These are phyloP conservation scores for Daldinia concentrica DNA, from an alignment of 495 filamentous ascomycete genomes.

Conservation along the genomic window DNA sequence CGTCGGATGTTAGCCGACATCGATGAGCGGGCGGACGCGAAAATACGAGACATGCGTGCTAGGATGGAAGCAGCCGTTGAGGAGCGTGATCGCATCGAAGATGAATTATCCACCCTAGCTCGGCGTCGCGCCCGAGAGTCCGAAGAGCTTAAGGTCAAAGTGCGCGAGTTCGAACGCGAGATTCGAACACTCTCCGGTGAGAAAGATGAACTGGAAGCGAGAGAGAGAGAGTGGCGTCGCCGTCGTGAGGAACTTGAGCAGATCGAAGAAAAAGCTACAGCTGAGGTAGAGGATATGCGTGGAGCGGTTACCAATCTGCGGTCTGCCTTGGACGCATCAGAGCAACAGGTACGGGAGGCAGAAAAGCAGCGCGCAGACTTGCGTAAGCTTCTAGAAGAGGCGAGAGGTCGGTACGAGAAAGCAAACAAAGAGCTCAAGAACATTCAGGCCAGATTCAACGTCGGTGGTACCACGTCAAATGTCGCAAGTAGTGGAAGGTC, in stretches of 20 bases:
- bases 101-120: constrained; percentile 81
- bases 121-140: constrained; percentile 81
- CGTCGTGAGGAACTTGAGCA: constrained; percentile 78
- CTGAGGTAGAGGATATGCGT: constrained; percentile 78
- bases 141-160: constrained; percentile 81
- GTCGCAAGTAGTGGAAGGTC: constrained; percentile 47
- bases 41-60: constrained; percentile 87
- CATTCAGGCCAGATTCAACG: constrained; percentile 49
- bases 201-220: constrained; percentile 70
- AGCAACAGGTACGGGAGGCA: constrained; percentile 79
- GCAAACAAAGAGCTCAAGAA: constrained; percentile 71
- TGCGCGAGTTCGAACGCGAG: constrained; percentile 82
- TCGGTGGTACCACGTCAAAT: constrained; percentile 37
- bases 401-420: constrained; percentile 78
- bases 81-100: constrained; percentile 91
- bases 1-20: constrained; percentile 86
- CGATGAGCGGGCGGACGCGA: constrained; percentile 79
- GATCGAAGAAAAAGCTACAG: constrained; percentile 68
- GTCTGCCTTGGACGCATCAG: constrained; percentile 83
- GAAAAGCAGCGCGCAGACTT: constrained; percentile 85
- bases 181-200: constrained; percentile 75
- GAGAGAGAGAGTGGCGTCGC: constrained; percentile 71
- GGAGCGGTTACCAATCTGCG: constrained; percentile 80
- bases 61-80: constrained; percentile 88
- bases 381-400: constrained; percentile 78